Evolutionary conservation across 805 yeast species (phyloP).

Genomic region (Starmerella stigmatis): DNA sequence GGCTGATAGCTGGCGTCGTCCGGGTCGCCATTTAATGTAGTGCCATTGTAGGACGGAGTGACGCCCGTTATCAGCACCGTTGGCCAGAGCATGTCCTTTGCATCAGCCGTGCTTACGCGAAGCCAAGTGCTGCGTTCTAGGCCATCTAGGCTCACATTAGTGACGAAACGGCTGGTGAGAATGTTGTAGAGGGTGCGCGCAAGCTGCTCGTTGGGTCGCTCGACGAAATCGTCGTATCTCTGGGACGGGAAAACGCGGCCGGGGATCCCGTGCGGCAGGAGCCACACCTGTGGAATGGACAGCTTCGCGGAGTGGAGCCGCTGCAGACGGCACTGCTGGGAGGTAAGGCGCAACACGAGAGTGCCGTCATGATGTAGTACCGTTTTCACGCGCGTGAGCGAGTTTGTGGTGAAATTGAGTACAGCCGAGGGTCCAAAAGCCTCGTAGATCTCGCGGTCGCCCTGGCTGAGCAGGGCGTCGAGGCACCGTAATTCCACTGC

Average conservation of each 20-base stretch:
- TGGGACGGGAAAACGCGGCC: slow-evolving; percentile 10
- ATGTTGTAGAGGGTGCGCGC: slow-evolving; percentile 18
- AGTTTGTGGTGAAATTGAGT: slow-evolving; percentile 17
- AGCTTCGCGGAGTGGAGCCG: slow-evolving; percentile 9
- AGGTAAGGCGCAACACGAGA: slow-evolving; percentile 15
- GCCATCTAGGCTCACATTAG: slow-evolving; percentile 4
- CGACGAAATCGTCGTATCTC: slow-evolving; percentile 13
- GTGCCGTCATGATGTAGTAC: slow-evolving; percentile 18
- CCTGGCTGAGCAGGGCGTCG: slow-evolving; percentile 16
- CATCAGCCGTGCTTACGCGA: slow-evolving; percentile 19
- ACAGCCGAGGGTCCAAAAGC: slow-evolving; percentile 19
- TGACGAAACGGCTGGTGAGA: slow-evolving; percentile 9
- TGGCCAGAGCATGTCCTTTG: slow-evolving; percentile 24
- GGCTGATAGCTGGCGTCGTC: slow-evolving; percentile 9
- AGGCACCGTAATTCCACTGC: slow-evolving; percentile 20
- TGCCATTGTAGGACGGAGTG: slow-evolving; percentile 6
- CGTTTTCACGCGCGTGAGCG: slow-evolving; percentile 18
- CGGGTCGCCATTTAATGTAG: neutral
- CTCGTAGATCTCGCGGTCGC: slow-evolving; percentile 15
- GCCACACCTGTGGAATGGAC: slow-evolving; percentile 18
- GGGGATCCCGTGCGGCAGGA: slow-evolving; percentile 25
- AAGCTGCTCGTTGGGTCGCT: slow-evolving; percentile 17
- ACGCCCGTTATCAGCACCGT: slow-evolving; percentile 16
- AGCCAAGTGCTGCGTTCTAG: slow-evolving; percentile 23
- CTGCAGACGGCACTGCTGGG: slow-evolving; percentile 14